Evolutionary conservation across 805 yeast genomes (phyloP).

Genomic region (Saturnispora quitensis): DNA sequence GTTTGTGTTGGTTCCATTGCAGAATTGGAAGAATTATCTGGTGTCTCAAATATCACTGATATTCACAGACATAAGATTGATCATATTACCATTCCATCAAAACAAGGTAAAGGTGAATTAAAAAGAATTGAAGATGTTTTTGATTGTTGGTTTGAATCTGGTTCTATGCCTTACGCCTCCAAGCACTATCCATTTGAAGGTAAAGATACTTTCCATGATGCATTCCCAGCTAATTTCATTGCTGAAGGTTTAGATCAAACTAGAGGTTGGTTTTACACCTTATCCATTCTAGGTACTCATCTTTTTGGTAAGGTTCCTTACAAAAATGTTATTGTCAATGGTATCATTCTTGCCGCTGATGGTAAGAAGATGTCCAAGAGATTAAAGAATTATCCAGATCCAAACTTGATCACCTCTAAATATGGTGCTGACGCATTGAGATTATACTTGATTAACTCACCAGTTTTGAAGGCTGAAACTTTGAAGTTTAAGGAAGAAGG

Average conservation of each 20-base stretch:
- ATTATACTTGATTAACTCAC: slow-evolving; percentile 92
- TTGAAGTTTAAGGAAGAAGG: slow-evolving; percentile 98
- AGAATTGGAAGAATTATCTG: slow-evolving; percentile 79
- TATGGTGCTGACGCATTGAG: slow-evolving; percentile 98
- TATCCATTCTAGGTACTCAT: slow-evolving; percentile 92
- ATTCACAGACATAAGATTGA: slow-evolving; percentile 93
- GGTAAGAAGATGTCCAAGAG: slow-evolving; percentile 99
- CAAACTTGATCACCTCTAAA: slow-evolving; percentile 65
- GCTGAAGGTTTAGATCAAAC: slow-evolving; percentile 99
- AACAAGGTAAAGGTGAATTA: slow-evolving; percentile 77
- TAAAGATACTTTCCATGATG: slow-evolving; percentile 53
- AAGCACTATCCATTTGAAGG: slow-evolving; percentile 91
- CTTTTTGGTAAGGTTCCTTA: slow-evolving; percentile 88
- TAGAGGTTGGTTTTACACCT: slow-evolving; percentile 99
- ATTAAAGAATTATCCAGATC: slow-evolving; percentile 96
- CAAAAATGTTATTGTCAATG: slow-evolving; percentile 90
- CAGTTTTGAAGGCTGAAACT: slow-evolving; percentile 93
- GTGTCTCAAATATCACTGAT: slow-evolving; percentile 73
- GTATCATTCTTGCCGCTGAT: slow-evolving; percentile 94
- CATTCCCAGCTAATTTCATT: slow-evolving; percentile 96
- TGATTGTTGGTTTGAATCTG: slow-evolving; percentile 99
- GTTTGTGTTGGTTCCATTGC: slow-evolving; percentile 89
- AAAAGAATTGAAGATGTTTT: slow-evolving; percentile 94
- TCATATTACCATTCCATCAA: slow-evolving; percentile 85
- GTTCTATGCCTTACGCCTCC: slow-evolving; percentile 97